A percentile compares a stretch with the other conserved stretches of the same genome.
Conservation (phyloP, 2,329 filamentous ascomycete genomes). For the Cladosporium phlei region DNA sequence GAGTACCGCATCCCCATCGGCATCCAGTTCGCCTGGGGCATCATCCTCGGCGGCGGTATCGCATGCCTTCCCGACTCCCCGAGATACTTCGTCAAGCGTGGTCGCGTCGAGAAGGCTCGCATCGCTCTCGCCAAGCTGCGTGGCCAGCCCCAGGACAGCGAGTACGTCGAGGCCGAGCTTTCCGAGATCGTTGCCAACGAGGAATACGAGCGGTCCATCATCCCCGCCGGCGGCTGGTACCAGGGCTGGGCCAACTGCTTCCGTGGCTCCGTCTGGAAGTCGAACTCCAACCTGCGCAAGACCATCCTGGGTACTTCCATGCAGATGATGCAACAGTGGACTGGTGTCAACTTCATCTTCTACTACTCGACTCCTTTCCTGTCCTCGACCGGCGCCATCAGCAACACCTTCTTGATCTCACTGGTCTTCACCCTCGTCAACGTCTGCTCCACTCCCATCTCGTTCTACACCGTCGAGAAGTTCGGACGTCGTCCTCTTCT, state of each 20-base stretch:
- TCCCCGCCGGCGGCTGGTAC: constrained; percentile 62
- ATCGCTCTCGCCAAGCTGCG: constrained; percentile 62
- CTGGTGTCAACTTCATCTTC: constrained; percentile 91
- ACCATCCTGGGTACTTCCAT: constrained; percentile 45
- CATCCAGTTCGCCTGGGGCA: constrained; percentile 74
- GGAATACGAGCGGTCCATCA: constrained; percentile 70
- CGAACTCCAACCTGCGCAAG: constrained; percentile 47
- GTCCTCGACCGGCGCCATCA: constrained; percentile 68
- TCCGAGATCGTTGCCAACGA: constrained; percentile 85
- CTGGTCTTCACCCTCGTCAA: constrained; percentile 86
- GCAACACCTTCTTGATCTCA: constrained; percentile 75
- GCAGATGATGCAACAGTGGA: constrained; percentile 56
- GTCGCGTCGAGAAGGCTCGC: constrained; percentile 61
- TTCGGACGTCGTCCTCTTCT: constrained; percentile 77
- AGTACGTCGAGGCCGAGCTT: constrained; percentile 73
- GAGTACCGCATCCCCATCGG: constrained; percentile 77
- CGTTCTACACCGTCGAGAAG: constrained; percentile 80
- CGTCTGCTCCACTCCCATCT: constrained; percentile 76
- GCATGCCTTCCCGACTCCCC: constrained; percentile 78
- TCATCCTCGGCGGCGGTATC: constrained; percentile 69
- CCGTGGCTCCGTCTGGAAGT: constrained; percentile 48
- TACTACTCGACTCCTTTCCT: constrained; percentile 74
- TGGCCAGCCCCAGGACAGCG: constrained; percentile 66
- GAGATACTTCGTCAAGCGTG: constrained; percentile 78
- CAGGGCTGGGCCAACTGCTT: constrained; percentile 65